These are phyloP conservation scores for Sporothrix brunneoviolacea DNA, from an alignment of 2,329 filamentous ascomycete species.

Conservation along the genomic window DNA sequence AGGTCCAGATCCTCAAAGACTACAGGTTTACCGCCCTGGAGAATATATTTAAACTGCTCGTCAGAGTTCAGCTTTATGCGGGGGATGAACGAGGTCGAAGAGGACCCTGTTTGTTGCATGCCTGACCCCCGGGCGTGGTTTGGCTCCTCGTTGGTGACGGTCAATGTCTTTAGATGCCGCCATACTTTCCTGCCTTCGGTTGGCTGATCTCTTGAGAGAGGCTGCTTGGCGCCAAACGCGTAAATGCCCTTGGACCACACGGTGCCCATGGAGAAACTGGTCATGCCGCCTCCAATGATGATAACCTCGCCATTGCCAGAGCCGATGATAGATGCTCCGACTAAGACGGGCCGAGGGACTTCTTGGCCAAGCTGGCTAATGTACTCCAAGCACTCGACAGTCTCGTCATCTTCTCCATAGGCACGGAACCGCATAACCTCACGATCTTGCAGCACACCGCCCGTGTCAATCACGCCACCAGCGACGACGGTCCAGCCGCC, in stretches of 20 bases:
- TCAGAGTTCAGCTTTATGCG: slow-evolving; percentile 45
- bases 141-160: slow-evolving; percentile 7
- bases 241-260: slow-evolving; percentile 67
- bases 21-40: slow-evolving; percentile 52
- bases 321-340: slow-evolving; percentile 56
- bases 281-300: slow-evolving; percentile 72
- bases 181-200: not conserved
- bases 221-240: slow-evolving; percentile 24
- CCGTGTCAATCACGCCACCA: slow-evolving; percentile 37
- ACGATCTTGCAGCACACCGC: slow-evolving; percentile 37
- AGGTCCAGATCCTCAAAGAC: slow-evolving; percentile 61
- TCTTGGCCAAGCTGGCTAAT: not conserved
- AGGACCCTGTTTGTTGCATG: not conserved
- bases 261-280: slow-evolving; percentile 86
- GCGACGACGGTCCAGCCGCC: slow-evolving; percentile 25
- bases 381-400: slow-evolving; percentile 20
- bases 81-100: slow-evolving; percentile 31
- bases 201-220: not conserved
- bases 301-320: slow-evolving; percentile 45
- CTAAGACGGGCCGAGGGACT: slow-evolving; percentile 54
- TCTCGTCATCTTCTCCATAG: slow-evolving; percentile 21
- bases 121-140: no score
- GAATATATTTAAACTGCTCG: slow-evolving; percentile 53
- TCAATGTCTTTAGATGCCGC: slow-evolving; percentile 10
- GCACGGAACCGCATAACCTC: slow-evolving; percentile 45